These are phyloP conservation scores for Lizonia empirigonia DNA, from an alignment of 2,329 filamentous ascomycete genomes.

Conservation along the genomic window DNA sequence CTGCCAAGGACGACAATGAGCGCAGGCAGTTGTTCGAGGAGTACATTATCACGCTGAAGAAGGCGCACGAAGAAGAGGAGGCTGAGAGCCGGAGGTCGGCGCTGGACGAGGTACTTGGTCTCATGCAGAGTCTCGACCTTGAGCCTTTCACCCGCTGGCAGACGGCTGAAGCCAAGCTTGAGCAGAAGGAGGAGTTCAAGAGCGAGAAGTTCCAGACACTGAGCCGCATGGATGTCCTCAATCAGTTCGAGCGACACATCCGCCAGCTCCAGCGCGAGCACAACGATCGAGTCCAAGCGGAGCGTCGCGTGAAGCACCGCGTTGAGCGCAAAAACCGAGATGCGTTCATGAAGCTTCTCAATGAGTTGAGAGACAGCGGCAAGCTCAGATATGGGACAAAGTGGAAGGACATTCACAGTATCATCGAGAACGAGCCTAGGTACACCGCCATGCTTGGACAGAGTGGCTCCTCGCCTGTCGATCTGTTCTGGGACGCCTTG, in stretches of 20 bases:
- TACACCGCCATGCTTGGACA: conserved; percentile 85
- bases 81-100: conserved; percentile 74
- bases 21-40: conserved; percentile 90
- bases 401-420: conserved; percentile 80
- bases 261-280: conserved; percentile 87
- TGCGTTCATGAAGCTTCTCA: conserved; percentile 74
- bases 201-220: conserved; percentile 82
- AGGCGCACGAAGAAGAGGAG: conserved; percentile 77
- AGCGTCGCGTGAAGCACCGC: conserved; percentile 80
- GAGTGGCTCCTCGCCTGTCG: conserved; percentile 80
- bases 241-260: conserved; percentile 92
- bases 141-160: conserved; percentile 96
- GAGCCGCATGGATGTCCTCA: conserved; percentile 87
- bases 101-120: conserved; percentile 78
- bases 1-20: conserved; percentile 85
- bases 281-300: conserved; percentile 87
- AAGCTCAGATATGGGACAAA: conserved; percentile 89
- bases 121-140: conserved; percentile 79
- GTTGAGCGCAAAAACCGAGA: conserved; percentile 88
- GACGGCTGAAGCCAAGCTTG: conserved; percentile 82
- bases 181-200: conserved; percentile 76
- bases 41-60: conserved; percentile 85
- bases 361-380: conserved; percentile 73
- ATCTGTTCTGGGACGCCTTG: conserved; percentile 94
- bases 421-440: conserved; percentile 79